These are phyloP conservation scores for Diaporthe sp. DNA, from an alignment of 2,329 filamentous ascomycete genomes.

Conservation along the genomic window DNA sequence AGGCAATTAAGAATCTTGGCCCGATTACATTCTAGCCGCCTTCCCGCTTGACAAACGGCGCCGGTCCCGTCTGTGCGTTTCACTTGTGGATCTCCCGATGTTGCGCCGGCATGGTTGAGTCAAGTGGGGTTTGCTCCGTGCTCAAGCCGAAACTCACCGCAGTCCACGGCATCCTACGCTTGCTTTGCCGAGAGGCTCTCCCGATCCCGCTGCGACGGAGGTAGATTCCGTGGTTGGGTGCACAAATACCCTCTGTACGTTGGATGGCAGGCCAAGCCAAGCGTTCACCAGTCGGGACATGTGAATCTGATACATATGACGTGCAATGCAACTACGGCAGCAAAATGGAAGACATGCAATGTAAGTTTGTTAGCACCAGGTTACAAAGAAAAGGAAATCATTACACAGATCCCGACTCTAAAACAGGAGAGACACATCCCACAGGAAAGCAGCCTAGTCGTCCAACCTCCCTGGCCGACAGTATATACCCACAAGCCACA, in stretches of 20 bases:
- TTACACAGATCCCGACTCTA: background rate
- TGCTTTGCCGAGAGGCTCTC: conserved; percentile 1
- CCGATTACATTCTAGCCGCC: conserved; percentile 27
- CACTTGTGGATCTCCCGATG: conserved; percentile 34
- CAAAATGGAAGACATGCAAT: background rate
- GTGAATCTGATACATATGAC: background rate
- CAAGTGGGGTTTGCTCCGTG: background rate
- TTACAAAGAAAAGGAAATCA: background rate
- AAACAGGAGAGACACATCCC: background rate
- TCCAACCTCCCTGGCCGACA: background rate
- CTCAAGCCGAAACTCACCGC: conserved; percentile 20
- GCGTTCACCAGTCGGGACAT: background rate
- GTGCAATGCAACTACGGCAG: background rate
- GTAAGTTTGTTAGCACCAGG: background rate
- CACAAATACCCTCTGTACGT: background rate
- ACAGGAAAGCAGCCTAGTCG: background rate
- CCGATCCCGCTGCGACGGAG: background rate
- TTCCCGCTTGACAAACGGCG: conserved; percentile 28
- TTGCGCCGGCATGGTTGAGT: conserved; percentile 30
- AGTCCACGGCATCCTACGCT: conserved; percentile 2
- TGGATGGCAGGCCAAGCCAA: background rate
- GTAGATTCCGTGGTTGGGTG: background rate
- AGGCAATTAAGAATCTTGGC: background rate
- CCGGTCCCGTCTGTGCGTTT: conserved; percentile 18
- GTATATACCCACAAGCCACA: background rate